Percentiles rank a stretch among this genome's conserved stretches.
phyloP scores from a whole-genome alignment of 163 green algal genomes.

The Scenedesmus sp. region DNA sequence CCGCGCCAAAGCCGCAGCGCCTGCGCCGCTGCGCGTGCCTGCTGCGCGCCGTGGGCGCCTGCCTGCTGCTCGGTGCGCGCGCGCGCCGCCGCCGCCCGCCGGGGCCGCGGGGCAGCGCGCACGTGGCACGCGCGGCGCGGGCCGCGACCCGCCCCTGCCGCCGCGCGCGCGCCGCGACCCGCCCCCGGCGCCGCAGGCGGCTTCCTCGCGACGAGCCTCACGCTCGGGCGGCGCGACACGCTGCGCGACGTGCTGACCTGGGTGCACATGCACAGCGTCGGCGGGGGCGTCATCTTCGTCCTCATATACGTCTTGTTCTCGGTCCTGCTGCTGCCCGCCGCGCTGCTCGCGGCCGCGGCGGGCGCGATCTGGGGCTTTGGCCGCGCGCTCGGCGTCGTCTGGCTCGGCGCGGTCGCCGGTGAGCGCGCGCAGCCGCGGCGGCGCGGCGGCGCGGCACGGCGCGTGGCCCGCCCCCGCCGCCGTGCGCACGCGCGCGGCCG shows the following conservation, averaged over 20 bases:
- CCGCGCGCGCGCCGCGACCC: background rate
- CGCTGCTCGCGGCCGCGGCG: slow-evolving; percentile 31
- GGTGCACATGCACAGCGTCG: slow-evolving; percentile 29
- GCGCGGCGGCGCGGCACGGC: too few species aligned
- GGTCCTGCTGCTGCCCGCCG: slow-evolving; percentile 21
- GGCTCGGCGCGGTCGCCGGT: slow-evolving; percentile 6
- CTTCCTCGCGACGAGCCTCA: slow-evolving; percentile 15
- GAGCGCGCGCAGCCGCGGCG: background rate
- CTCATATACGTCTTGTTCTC: slow-evolving; percentile 42
- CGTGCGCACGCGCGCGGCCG: too few species aligned
- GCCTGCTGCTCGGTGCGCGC: slow-evolving; percentile 14
- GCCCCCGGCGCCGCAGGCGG: background rate
- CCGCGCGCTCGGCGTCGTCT: slow-evolving; percentile 53
- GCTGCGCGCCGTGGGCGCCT: background rate
- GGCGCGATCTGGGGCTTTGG: slow-evolving; percentile 73
- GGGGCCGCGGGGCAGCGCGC: too few species aligned
- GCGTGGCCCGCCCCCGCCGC: too few species aligned
- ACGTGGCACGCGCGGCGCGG: too few species aligned
- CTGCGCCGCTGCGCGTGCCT: slow-evolving; percentile 17
- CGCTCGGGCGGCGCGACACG: slow-evolving; percentile 37
- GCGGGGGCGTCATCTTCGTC: slow-evolving; percentile 34
- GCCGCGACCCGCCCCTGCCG: background rate
- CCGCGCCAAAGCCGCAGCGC: slow-evolving; percentile 8
- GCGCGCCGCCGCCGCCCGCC: too few species aligned
- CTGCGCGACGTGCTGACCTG: slow-evolving; percentile 37